A percentile compares a stretch with the other conserved stretches of the same genome.
Evolutionary conservation across 345 rosid species (phyloP).

Genomic region (Citrus hindsii): DNA sequence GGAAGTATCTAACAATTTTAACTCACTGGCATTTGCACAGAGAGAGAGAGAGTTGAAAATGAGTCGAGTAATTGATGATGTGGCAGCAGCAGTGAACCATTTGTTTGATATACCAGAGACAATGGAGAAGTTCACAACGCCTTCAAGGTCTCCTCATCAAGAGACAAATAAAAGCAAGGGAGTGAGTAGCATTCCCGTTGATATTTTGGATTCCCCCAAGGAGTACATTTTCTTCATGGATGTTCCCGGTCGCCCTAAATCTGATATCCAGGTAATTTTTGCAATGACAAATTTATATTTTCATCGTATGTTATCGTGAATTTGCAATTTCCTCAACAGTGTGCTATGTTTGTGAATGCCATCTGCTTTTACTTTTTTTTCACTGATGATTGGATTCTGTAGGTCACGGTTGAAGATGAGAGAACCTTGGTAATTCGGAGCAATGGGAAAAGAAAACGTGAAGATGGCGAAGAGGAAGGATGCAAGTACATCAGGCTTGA

Average conservation of each 20-base stretch:
- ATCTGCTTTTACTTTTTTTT: neutral
- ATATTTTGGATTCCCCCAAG: constrained; percentile 56
- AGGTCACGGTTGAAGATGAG: constrained; percentile 70
- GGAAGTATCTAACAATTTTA: neutral
- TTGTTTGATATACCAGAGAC: constrained; percentile 53
- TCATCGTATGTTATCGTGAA: too few species aligned
- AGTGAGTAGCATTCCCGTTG: constrained; percentile 39
- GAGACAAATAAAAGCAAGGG: constrained; percentile 34
- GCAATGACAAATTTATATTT: neutral
- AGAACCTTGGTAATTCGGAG: constrained; percentile 55
- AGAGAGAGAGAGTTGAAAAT: constrained; percentile 17
- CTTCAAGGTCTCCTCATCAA: constrained; percentile 23
- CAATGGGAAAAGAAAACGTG: constrained; percentile 70
- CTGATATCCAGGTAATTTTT: constrained; percentile 56
- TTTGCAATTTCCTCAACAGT: too few species aligned
- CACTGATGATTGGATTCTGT: neutral
- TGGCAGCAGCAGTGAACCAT: constrained; percentile 29
- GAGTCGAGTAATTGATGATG: constrained; percentile 25
- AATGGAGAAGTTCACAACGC: constrained; percentile 43
- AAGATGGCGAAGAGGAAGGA: constrained; percentile 52
- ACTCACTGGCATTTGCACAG: neutral
- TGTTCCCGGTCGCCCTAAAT: constrained; percentile 68
- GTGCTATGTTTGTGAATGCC: neutral
- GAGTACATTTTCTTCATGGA: constrained; percentile 66
- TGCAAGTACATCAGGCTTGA: constrained; percentile 58